phyloP scores from a whole-genome alignment of 805 yeast species.

The Vanderwaltozyma verrucispora region DNA sequence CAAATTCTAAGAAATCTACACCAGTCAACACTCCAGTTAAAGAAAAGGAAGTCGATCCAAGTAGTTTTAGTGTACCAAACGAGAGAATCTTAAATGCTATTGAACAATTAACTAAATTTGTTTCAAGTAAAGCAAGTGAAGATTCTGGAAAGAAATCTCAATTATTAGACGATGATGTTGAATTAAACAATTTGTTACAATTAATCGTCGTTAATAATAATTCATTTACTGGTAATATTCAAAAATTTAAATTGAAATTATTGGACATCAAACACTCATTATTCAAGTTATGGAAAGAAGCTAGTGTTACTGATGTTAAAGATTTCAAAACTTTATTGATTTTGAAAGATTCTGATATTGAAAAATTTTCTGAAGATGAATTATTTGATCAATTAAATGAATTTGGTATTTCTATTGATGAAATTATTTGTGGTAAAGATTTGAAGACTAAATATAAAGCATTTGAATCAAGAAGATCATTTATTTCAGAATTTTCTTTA shows the following conservation, averaged over 20 bases:
- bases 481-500: slow-evolving; percentile 56
- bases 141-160: slow-evolving; percentile 23
- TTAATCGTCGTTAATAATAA: slow-evolving; percentile 58
- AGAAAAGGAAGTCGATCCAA: too few species aligned
- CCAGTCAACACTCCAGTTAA: too few species aligned
- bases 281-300: slow-evolving; percentile 22
- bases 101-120: slow-evolving; percentile 50
- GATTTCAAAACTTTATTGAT: slow-evolving; percentile 31
- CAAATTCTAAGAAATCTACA: slow-evolving; percentile 12
- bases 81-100: slow-evolving; percentile 41
- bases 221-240: slow-evolving; percentile 41
- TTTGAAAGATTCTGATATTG: slow-evolving; percentile 32
- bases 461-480: slow-evolving; percentile 78
- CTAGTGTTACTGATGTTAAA: slow-evolving; percentile 23
- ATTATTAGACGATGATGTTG: slow-evolving; percentile 42
- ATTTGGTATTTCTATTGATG: slow-evolving; percentile 24
- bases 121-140: slow-evolving; percentile 7
- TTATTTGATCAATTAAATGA: slow-evolving; percentile 59
- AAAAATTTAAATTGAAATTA: slow-evolving; percentile 47
- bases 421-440: slow-evolving; percentile 61
- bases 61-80: slow-evolving; percentile 19
- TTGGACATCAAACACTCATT: slow-evolving; percentile 32
- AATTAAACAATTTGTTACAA: slow-evolving; percentile 36
- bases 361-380: slow-evolving; percentile 33
- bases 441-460: slow-evolving; percentile 78